Conservation (phyloP, 768 basidiomycete species). For the Thelephora ganbajun region DNA sequence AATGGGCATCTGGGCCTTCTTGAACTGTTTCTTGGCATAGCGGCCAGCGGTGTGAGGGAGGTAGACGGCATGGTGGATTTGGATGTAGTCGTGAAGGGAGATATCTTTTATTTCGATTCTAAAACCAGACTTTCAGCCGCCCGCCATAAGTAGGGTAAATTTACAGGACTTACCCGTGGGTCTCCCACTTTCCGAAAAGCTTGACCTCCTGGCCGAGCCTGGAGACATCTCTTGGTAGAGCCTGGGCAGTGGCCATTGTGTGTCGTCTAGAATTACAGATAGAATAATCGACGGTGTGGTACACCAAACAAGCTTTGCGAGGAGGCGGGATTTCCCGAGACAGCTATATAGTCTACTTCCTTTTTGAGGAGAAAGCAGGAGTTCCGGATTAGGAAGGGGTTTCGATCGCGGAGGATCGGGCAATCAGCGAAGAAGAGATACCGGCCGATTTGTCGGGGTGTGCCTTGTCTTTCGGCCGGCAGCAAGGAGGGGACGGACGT, state of each 20-base stretch:
- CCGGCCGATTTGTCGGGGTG: too few relatives aligned
- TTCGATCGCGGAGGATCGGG: too few relatives aligned
- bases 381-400: too few relatives aligned
- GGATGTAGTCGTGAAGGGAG: constrained; percentile 98
- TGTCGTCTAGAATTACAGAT: constrained; percentile 17
- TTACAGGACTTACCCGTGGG: constrained; percentile 67
- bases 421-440: too few relatives aligned
- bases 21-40: constrained; percentile 99
- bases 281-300: constrained; percentile 7
- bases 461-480: too few relatives aligned
- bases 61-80: constrained; percentile 95
- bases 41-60: constrained; percentile 97
- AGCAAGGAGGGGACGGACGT: too few relatives aligned
- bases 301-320: too few relatives aligned
- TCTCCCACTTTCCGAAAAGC: constrained; percentile 98
- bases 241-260: constrained; percentile 45
- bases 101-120: constrained; percentile 99
- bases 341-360: too few relatives aligned
- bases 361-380: too few relatives aligned
- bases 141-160: not conserved
- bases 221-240: constrained; percentile 74
- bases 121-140: constrained; percentile 4
- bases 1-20: constrained; percentile 99
- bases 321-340: too few relatives aligned
- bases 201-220: constrained; percentile 79